These are phyloP conservation scores for Xylariales sp. DNA, from an alignment of 2,329 filamentous ascomycete species.

Conservation along the genomic window DNA sequence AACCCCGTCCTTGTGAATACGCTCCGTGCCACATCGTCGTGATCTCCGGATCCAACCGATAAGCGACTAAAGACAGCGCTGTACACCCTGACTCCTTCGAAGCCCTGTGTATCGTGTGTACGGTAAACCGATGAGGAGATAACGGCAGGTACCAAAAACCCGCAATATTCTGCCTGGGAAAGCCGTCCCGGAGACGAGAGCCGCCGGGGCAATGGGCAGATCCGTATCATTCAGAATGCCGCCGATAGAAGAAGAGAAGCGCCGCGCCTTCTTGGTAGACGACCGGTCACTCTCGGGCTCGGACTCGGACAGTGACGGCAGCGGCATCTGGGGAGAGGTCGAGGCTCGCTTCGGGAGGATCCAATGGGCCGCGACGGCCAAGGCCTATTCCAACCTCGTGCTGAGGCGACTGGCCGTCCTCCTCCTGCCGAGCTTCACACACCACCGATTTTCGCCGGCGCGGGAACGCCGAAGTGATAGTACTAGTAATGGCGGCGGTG, in stretches of 20 bases:
- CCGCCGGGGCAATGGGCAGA: slow-evolving; percentile 55
- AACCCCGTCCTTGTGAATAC: not conserved
- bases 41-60: slow-evolving; percentile 10
- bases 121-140: slow-evolving; percentile 24
- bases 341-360: slow-evolving; percentile 51
- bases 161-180: not conserved
- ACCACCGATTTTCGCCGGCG: slow-evolving; percentile 52
- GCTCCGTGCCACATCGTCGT: slow-evolving; percentile 9
- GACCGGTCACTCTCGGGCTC: slow-evolving; percentile 53
- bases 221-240: slow-evolving; percentile 52
- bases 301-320: slow-evolving; percentile 58
- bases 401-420: slow-evolving; percentile 57
- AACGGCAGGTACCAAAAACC: slow-evolving; percentile 23
- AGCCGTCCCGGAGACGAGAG: slow-evolving; percentile 19
- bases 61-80: not conserved
- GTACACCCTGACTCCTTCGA: not conserved
- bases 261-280: slow-evolving; percentile 55
- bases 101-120: not conserved
- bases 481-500: slow-evolving; percentile 52
- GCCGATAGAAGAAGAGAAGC: slow-evolving; percentile 59
- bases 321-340: slow-evolving; percentile 50
- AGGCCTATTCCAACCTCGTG: slow-evolving; percentile 48
- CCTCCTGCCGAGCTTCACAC: slow-evolving; percentile 65
- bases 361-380: slow-evolving; percentile 51
- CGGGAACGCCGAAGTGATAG: slow-evolving; percentile 21